Conservation (phyloP, 139 green algal genomes). For the Chlamydomonas applanata region DNA sequence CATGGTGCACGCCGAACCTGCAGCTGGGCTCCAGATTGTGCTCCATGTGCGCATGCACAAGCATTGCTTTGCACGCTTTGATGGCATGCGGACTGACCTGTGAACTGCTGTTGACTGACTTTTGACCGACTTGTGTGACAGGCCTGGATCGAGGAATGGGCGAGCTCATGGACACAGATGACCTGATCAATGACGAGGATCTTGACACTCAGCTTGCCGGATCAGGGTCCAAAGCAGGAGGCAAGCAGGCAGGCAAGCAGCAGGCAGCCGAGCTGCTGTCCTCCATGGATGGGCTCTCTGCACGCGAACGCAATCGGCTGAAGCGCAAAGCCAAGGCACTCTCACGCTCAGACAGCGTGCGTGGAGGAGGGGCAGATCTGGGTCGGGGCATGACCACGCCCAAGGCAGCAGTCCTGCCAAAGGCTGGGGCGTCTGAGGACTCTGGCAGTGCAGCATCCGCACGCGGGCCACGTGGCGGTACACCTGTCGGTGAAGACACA, state of each 20-base stretch:
- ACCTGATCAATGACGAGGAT: slow-evolving; percentile 81
- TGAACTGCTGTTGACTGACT: no score
- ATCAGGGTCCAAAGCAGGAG: neutral
- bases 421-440: no score
- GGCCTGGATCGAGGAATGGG: slow-evolving; percentile 55
- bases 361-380: neutral
- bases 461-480: no score
- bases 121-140: no score
- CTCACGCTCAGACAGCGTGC: slow-evolving; percentile 19
- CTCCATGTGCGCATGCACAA: neutral
- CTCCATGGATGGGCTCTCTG: slow-evolving; percentile 59
- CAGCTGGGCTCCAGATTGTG: neutral
- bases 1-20: neutral
- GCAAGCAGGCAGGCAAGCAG: slow-evolving; percentile 21
- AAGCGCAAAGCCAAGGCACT: slow-evolving; percentile 81
- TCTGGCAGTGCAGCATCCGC: no score
- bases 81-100: no score
- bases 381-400: neutral
- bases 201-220: slow-evolving; percentile 33
- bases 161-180: slow-evolving; percentile 67
- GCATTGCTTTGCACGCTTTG: neutral
- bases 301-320: slow-evolving; percentile 79
- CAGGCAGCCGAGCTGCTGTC: slow-evolving; percentile 53
- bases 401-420: no score
- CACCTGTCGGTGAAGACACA: no score